Evolutionary conservation across 805 yeast genomes (phyloP), one percentile per base, ranked within the genome.

Genomic region (Yarrowia keelungensis): DNA sequence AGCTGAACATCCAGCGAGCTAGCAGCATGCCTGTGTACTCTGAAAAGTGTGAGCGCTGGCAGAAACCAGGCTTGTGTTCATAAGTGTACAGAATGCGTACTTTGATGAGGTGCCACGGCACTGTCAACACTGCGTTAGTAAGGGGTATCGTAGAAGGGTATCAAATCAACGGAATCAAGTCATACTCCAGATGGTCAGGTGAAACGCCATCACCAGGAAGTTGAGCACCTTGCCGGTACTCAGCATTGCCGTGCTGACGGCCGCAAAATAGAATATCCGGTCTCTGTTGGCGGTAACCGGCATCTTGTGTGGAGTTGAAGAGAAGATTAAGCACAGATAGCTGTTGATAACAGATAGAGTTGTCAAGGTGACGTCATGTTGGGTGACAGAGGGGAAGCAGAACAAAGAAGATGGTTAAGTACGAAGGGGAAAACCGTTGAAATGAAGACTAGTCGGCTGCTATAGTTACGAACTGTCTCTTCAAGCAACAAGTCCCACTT

Each of bases 81-180:
- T 47, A 62, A 1, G 67, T 62, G 47, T 47, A 47, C 67, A 62
- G 46, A 62, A 62, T n/a, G 26, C 67, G 67, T 19, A 47, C 67
- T 8, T 62, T 62, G 54, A 62, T 47, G 35, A 59, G 51, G 22
- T 59, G 65, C 51, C 65, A 45, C 11, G 51, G 51, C 42, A 45
- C 51, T n/a, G 65, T 59, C 14, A 59, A 32, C 11, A 43, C 64
- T 56, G 64, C 15, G 64, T 56, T 56, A 56, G 64, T 38, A 26
- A 39, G 42, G 35, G 39, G 16, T 26, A 26, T 26, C 32, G 45
- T 53, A 54, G 45, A 32, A 19, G 49, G 64, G 49, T 56, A 42
- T 43, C 49, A 32, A 26, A 15, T 26, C 47, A 42, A 26, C 12
- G 8, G 10, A n/a, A 41, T n/a, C 19, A 14, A 32, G 39, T 22